phyloP scores from a whole-genome alignment of 495 filamentous ascomycete species.

The Hyaloscypha finlandica region DNA sequence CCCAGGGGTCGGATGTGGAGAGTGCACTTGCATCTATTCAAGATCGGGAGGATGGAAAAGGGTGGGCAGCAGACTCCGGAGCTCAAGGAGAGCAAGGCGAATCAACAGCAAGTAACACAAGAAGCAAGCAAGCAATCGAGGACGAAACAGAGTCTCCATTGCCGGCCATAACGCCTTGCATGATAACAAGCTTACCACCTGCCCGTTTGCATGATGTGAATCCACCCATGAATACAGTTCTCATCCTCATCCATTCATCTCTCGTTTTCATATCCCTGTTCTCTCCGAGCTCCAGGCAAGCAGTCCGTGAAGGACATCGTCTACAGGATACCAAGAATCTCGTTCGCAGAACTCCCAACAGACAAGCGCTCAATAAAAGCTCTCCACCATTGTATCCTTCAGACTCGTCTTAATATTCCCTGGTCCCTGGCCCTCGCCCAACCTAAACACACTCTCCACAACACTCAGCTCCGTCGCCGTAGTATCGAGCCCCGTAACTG shows the following conservation, averaged over 20 bases:
- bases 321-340: too few species aligned
- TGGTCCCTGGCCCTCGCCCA: constrained; percentile 84
- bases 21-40: too few species aligned
- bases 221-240: not conserved
- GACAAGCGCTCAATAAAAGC: constrained; percentile 64
- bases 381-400: constrained; percentile 98
- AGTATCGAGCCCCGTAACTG: constrained; percentile 93
- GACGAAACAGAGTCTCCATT: not conserved
- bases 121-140: not conserved
- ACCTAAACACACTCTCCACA: constrained; percentile 89
- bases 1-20: too few species aligned
- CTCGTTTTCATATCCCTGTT: not conserved
- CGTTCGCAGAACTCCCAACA: too few species aligned
- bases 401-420: constrained; percentile 73
- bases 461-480: constrained; percentile 96
- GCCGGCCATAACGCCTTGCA: not conserved
- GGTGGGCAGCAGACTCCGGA: not conserved
- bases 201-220: not conserved
- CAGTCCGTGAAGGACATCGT: too few species aligned
- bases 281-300: not conserved
- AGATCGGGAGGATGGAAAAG: too few species aligned
- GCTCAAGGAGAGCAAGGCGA: not conserved
- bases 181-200: not conserved
- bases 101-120: not conserved
- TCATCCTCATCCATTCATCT: not conserved